Base-by-base conservation (phyloP, 2,329 filamentous ascomycete genomes). In the Pseudogymnoascus sp. region DNA sequence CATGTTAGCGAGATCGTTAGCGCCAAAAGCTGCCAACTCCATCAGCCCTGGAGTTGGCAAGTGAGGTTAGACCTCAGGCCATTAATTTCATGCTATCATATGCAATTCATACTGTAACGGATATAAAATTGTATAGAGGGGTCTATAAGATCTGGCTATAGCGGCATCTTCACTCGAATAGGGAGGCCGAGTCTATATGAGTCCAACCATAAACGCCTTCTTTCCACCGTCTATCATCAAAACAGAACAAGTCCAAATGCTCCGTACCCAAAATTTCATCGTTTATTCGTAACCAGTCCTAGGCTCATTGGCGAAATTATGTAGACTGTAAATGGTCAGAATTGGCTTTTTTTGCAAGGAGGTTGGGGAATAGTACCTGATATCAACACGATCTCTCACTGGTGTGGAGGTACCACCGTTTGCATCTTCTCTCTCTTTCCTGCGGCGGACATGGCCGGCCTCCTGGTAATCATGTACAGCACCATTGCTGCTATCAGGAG, bases 371-470 rank as follows among this genome's bases (percentile, higher is more conserved):
- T 59, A 60, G 50, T 68, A 70, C 70, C 69, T 71, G 58, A 72
- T 72, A 66, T 72, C 71, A 47, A 70, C 64, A 62, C 71, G 68
- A 65, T 72, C 71, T 62, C 70, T 64, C 7, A 71, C 70, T 53
- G 70, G 69, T 5, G 66, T 69, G 25, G 57, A 57, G 1, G 68
- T 64, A 20, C 57, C 57, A 22, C 57, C 37, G n/a, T n/a, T 30
- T 7, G n/a, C 18, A 58, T 58, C 57, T 9, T 66, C 64, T 57
- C 69, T 64, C 58, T 71, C 69, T 57, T 68, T 65, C 41, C 70
- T 69, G 7, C 65, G 64, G 50, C 67, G 62, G 28, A 62, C 61
- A 59, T 64, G 60, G 9, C 67, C 66, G 20, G 35, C 58, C 25
- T 33, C 37, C 3, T n/a, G 4, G 22, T 57, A 57, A 30, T 60